phyloP scores from a whole-genome alignment of 2,329 filamentous ascomycete species.

The Colletotrichum shisoi region DNA sequence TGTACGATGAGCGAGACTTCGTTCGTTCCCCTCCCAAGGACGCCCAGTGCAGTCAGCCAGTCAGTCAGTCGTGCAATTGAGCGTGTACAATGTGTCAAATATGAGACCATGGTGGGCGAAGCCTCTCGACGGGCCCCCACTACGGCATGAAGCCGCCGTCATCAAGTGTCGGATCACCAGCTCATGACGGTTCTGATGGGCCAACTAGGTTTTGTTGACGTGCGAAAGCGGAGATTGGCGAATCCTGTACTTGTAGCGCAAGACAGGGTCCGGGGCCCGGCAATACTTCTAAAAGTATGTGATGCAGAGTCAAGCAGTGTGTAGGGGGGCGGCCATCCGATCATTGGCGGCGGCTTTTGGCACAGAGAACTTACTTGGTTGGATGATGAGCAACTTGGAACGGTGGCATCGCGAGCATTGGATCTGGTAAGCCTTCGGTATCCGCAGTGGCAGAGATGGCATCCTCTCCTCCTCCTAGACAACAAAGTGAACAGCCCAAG shows the following conservation, averaged over 20 bases:
- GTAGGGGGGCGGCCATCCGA: slow-evolving; percentile 15
- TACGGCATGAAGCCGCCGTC: slow-evolving; percentile 23
- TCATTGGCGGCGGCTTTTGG: slow-evolving; percentile 7
- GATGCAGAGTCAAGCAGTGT: slow-evolving; percentile 34
- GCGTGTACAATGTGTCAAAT: slow-evolving; percentile 10
- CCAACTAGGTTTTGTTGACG: slow-evolving; percentile 17
- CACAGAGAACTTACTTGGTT: not conserved
- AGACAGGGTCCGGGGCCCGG: slow-evolving; percentile 35
- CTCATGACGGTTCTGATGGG: slow-evolving; percentile 13
- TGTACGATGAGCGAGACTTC: not conserved
- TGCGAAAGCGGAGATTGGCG: slow-evolving; percentile 33
- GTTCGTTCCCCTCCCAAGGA: not conserved
- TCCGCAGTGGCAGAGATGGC: slow-evolving; percentile 6
- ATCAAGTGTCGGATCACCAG: not conserved
- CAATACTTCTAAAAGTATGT: slow-evolving; percentile 19
- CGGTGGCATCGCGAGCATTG: slow-evolving; percentile 5
- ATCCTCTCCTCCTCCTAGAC: not conserved
- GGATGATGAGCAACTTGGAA: slow-evolving; percentile 24
- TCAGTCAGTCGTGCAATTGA: slow-evolving; percentile 2
- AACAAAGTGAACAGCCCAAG: not conserved
- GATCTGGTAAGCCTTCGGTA: not conserved
- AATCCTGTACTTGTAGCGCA: slow-evolving; percentile 25
- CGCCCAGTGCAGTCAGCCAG: not conserved
- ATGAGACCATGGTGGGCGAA: slow-evolving; percentile 17
- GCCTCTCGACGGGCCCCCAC: slow-evolving; percentile 21